Evolutionary conservation across 2,329 filamentous ascomycete species (phyloP), one percentile per base, ranked within the genome.

Genomic region (Apiospora saccharicola): DNA sequence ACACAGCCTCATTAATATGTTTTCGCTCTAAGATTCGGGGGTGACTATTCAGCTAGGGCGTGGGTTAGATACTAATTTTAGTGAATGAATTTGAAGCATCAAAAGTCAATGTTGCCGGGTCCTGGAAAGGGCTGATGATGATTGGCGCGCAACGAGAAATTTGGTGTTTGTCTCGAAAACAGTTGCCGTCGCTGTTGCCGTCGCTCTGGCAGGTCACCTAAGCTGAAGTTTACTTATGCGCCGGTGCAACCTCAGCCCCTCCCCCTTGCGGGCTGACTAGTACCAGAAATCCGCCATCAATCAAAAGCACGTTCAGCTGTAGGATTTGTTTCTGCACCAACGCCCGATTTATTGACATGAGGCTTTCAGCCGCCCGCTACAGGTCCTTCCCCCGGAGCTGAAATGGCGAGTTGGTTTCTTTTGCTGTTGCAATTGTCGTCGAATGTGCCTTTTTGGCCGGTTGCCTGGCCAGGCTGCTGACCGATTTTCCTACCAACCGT

Each of bases 391-490:
- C 10, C 30, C 30, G 16, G 5, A 14, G 57, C 19, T 41, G 57
- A 64, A 41, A 22, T 13, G 13, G 19, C 34, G 12, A 34, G 24
- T 16, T 26, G 12, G 47, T 4, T 61, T 30, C 37, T 41, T 34
- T 30, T 19, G 53, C 41, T 14, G 57, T 4, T 41, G 34, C 16
- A 22, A 13, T 41, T n/a, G n/a, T 30, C 4, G 13, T 30, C 7
- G 10, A 57, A 34, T 26, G 26, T 22, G 10, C 16, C 6, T 34
- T 34, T 37, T 22, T 51, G 8, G 14, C 30, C 19, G 26, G 30
- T 61, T 61, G 53, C 53, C 53, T 61, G 53, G 30, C 19, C 53
- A 61, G 51, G 30, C 34, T 22, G 53, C 53, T 61, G 53, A 61
- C 53, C 53, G 30, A 61, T 61, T 37, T 37, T 61, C 53, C 30